These are phyloP conservation scores for Spizellomyces sp. DNA, from an alignment of 192 early-diverging fungal species.

Conservation along the genomic window DNA sequence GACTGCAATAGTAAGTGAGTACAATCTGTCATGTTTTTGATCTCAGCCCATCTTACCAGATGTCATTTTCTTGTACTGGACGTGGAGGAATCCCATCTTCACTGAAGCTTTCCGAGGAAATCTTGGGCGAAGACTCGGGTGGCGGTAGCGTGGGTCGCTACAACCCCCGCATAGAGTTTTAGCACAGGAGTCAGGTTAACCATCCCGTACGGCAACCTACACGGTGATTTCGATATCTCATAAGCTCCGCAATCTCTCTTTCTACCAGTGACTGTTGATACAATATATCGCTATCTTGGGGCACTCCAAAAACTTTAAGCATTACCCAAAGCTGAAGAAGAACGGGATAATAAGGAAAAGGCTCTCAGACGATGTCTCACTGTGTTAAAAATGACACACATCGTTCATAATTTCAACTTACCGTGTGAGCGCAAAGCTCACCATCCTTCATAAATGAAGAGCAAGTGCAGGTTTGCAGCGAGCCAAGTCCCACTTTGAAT, in stretches of 20 bases:
- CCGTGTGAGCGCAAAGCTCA: constrained; percentile 48
- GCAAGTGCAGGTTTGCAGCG: constrained; percentile 43
- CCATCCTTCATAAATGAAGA: constrained; percentile 24
- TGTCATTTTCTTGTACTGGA: constrained; percentile 42
- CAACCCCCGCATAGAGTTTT: background rate
- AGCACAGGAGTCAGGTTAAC: background rate
- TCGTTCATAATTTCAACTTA: constrained; percentile 9
- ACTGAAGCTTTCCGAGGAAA: no score
- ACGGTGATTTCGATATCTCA: constrained; percentile 25
- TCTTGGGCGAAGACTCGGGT: no score
- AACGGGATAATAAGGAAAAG: constrained; percentile 1
- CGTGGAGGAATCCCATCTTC: constrained; percentile 12
- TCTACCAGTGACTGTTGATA: constrained; percentile 49
- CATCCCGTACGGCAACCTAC: constrained; percentile 13
- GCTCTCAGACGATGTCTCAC: background rate
- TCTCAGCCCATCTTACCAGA: constrained; percentile 30
- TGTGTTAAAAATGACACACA: background rate
- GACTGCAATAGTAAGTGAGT: constrained; percentile 26
- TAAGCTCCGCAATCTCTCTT: constrained; percentile 44
- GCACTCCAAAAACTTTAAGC: constrained; percentile 49
- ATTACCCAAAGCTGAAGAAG: constrained; percentile 52
- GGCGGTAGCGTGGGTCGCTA: no score
- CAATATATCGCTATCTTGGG: constrained; percentile 38
- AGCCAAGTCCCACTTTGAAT: constrained; percentile 49
- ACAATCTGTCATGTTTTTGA: background rate